Base-by-base conservation (phyloP, 306 rosid species). In the Senna siamea region DNA sequence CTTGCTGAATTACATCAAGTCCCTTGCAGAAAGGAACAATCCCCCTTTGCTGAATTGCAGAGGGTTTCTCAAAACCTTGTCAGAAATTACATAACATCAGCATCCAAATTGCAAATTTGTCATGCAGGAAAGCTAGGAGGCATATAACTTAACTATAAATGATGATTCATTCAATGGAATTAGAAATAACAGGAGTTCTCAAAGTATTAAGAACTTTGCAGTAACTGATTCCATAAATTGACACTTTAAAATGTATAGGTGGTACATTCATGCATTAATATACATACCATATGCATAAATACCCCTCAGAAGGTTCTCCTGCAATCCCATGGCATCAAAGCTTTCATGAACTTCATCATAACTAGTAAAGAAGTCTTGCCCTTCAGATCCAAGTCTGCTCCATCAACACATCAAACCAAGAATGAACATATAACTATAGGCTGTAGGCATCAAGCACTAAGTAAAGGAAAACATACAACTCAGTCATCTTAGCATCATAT, bases 31-130 rank as follows among this genome's bases (percentile, higher is more conserved):
- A 88, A 70, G 92, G 89, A 76, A 85, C 92, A 71, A 85, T 88
- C n/a, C 92, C 92, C 80, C 92, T 81, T 64, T 88, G 89, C 77
- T 88, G 89, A 77, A 88, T 88, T 51, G 89, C 92, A 79, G 89
- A 88, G 20, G 92, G 92, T 77, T 88, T 85, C 82, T 88, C 92
- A 53, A 88, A 83, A 79, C 92, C 92, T 85, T 56, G 0, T 75
- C 38, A 43, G 38, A 57, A 50, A 50, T 75, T 22, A 30, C 47
- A 37, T 18, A 35, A 28, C 15, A 73, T 76, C 75, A 79, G 55
- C 18, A 28, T 64, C 28, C 57, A 43, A 43, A 26, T 19, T 65
- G 28, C 57, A 43, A 51, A 35, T 75, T 68, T 15, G 12, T 55
- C 58, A 61, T 37, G 52, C 17, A 8, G 32, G 44, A 62, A 54